These are phyloP conservation scores for Thraustochytrium sp. DNA, from an alignment of 352 stramenopile species.

Conservation along the genomic window DNA sequence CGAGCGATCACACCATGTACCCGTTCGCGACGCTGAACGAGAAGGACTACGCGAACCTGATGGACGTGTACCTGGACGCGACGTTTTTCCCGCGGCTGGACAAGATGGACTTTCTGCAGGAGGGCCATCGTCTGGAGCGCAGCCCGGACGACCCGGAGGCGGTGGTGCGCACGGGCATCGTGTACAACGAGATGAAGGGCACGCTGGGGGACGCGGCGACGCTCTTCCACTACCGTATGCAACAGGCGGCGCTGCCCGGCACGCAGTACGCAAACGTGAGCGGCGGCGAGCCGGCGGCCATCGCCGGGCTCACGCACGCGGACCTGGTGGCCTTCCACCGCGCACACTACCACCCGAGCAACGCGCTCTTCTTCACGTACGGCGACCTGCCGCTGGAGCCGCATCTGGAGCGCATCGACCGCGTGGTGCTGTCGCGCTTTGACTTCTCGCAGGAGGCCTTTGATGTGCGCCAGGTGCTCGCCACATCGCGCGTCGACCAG, in stretches of 20 bases:
- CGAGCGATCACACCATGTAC: constrained; percentile 87
- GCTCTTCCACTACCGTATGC: constrained; percentile 76
- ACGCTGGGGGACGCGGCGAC: constrained; percentile 90
- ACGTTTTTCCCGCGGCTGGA: constrained; percentile 90
- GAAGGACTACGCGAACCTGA: constrained; percentile 95
- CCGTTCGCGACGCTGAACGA: constrained; percentile 92
- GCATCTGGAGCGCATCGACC: constrained; percentile 29
- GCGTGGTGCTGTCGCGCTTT: neutral
- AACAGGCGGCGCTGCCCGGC: constrained; percentile 81
- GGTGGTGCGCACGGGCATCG: constrained; percentile 82
- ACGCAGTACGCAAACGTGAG: constrained; percentile 72
- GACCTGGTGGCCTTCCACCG: constrained; percentile 69
- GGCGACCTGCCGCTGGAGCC: constrained; percentile 55
- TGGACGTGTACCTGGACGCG: constrained; percentile 93
- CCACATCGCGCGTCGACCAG: neutral
- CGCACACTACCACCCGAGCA: constrained; percentile 77
- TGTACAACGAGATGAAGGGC: constrained; percentile 99
- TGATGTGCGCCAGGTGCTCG: neutral
- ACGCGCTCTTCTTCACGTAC: constrained; percentile 79
- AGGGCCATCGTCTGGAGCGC: constrained; percentile 80
- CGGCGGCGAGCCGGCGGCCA: constrained; percentile 69
- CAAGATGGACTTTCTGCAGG: constrained; percentile 69
- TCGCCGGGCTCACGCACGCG: constrained; percentile 70
- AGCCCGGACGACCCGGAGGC: constrained; percentile 56
- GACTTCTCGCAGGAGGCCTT: neutral